Percentiles rank a stretch among this genome's conserved stretches.
These are phyloP conservation scores for Blastobotrys persicus DNA, from an alignment of 1,139 yeast genomes.

Conservation along the genomic window DNA sequence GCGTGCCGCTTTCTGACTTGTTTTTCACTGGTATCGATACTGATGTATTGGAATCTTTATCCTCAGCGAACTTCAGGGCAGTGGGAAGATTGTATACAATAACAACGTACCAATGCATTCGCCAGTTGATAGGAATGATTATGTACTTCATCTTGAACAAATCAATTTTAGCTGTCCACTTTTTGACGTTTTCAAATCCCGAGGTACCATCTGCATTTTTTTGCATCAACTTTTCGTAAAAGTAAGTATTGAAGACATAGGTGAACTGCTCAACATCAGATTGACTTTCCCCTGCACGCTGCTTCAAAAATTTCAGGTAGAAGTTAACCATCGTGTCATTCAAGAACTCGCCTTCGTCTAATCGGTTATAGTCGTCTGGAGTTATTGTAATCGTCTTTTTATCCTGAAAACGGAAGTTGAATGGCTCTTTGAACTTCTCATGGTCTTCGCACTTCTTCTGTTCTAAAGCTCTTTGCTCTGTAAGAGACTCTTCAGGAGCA, in stretches of 20 bases:
- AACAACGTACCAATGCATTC: slow-evolving; percentile 83
- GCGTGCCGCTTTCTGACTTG: not conserved
- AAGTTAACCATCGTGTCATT: slow-evolving; percentile 45
- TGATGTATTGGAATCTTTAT: not conserved
- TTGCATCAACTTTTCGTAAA: slow-evolving; percentile 60
- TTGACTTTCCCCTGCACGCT: slow-evolving; percentile 15
- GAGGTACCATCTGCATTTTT: slow-evolving; percentile 25
- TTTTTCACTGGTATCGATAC: not conserved
- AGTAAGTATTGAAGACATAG: slow-evolving; percentile 78
- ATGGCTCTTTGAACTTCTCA: slow-evolving; percentile 18
- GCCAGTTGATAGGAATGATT: slow-evolving; percentile 75
- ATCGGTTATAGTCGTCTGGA: slow-evolving; percentile 35
- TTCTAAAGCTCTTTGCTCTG: not conserved
- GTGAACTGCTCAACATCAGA: slow-evolving; percentile 34
- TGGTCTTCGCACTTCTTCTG: slow-evolving; percentile 6
- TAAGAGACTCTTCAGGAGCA: not conserved
- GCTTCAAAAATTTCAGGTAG: slow-evolving; percentile 33
- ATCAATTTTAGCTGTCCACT: slow-evolving; percentile 77
- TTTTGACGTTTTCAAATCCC: slow-evolving; percentile 62
- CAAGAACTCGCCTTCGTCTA: slow-evolving; percentile 40
- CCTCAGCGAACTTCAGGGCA: slow-evolving; percentile 18
- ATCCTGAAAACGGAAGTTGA: slow-evolving; percentile 30
- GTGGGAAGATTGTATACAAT: slow-evolving; percentile 32
- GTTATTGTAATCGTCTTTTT: slow-evolving; percentile 32
- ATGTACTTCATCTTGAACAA: slow-evolving; percentile 60